Conservation (phyloP, 768 basidiomycete species). For the Termitomyces sp. region DNA sequence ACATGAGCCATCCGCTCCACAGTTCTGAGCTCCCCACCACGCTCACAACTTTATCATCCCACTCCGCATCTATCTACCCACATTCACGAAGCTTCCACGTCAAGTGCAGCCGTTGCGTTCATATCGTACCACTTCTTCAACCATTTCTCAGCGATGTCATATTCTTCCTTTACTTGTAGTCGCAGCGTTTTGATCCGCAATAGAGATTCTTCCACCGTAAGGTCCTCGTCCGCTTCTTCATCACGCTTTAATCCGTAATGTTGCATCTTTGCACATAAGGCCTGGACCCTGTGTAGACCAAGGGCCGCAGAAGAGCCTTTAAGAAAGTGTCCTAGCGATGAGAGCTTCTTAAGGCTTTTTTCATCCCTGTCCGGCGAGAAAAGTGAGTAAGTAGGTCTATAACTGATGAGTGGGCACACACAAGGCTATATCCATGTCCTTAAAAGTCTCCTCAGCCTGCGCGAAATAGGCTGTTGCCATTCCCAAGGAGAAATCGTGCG, state of each 20-base stretch:
- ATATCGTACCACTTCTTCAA: constrained; percentile 43
- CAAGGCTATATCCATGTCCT: constrained; percentile 73
- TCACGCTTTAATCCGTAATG: constrained; percentile 72
- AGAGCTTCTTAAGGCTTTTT: constrained; percentile 62
- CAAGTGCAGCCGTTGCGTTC: constrained; percentile 3
- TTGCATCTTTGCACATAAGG: constrained; percentile 87
- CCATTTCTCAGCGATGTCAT: constrained; percentile 62
- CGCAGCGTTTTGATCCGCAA: constrained; percentile 53
- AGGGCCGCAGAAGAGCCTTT: constrained; percentile 97
- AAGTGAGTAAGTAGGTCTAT: background rate
- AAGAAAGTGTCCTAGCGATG: constrained; percentile 84
- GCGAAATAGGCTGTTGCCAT: constrained; percentile 80
- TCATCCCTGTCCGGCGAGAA: constrained; percentile 31
- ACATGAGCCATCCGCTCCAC: background rate
- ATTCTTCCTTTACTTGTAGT: constrained; percentile 57
- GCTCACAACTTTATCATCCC: background rate
- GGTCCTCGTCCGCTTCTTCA: constrained; percentile 38
- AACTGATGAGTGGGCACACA: constrained; percentile 36
- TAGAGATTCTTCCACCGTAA: constrained; percentile 47
- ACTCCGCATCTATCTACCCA: background rate
- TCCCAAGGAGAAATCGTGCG: constrained; percentile 63
- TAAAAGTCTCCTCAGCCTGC: constrained; percentile 75
- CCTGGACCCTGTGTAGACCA: constrained; percentile 76
- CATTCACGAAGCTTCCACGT: background rate
- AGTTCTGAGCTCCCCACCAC: background rate